Percentiles rank a stretch among this genome's conserved stretches.
phyloP scores from a whole-genome alignment of 345 rosid genomes.

The Excoecaria cochinchinensis region DNA sequence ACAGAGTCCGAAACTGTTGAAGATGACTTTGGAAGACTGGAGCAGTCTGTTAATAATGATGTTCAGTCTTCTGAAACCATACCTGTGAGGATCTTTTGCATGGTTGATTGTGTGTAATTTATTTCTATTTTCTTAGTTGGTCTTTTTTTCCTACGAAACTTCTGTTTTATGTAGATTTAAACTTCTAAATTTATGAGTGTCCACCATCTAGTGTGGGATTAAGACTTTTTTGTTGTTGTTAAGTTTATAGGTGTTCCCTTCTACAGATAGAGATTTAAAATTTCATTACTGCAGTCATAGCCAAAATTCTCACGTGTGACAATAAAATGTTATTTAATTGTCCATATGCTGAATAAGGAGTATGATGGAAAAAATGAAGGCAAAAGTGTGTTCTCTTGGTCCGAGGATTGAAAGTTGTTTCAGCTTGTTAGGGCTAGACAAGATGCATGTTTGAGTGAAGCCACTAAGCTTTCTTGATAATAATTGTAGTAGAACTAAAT shows the following conservation, averaged over 20 bases:
- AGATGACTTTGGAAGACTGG: slow-evolving; percentile 40
- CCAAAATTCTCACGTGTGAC: neutral
- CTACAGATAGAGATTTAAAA: neutral
- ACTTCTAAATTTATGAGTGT: neutral
- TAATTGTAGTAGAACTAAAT: neutral
- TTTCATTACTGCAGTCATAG: neutral
- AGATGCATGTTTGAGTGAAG: neutral
- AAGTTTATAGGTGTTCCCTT: neutral
- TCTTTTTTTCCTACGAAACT: neutral
- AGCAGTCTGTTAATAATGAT: slow-evolving; percentile 43
- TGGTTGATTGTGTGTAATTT: slow-evolving; percentile 16
- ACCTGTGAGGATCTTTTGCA: slow-evolving; percentile 59
- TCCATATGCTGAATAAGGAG: neutral
- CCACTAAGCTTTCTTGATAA: neutral
- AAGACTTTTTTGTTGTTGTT: no score
- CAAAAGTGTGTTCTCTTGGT: neutral
- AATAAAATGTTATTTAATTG: neutral
- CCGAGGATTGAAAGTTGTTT: neutral
- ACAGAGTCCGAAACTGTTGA: slow-evolving; percentile 39
- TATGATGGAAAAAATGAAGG: neutral
- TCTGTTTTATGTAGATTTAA: neutral
- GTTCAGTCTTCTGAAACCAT: slow-evolving; percentile 50
- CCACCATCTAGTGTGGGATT: no score
- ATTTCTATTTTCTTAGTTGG: neutral
- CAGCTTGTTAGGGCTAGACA: neutral